Percentiles rank a stretch among this genome's conserved stretches.
phyloP scores from a whole-genome alignment of 345 rosid species.

The Corymbia maculata region DNA sequence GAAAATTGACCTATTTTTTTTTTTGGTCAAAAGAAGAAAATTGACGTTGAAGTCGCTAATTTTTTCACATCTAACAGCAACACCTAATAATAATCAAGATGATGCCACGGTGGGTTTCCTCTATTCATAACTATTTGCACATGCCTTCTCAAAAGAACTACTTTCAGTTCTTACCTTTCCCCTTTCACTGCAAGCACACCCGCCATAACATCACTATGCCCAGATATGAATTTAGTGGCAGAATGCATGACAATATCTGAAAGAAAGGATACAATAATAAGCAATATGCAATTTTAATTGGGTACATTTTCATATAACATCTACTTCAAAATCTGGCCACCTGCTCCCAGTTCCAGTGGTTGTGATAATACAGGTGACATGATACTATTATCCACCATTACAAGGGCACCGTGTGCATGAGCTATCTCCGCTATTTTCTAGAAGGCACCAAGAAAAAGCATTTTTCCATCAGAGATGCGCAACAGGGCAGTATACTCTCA shows the following conservation, averaged over 20 bases:
- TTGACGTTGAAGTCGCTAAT: not conserved
- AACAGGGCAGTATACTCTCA: not conserved
- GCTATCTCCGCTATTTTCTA: conserved; percentile 85
- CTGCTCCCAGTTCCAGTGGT: conserved; percentile 95
- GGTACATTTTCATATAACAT: not conserved
- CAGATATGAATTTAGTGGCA: conserved; percentile 87
- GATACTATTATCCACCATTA: conserved; percentile 90
- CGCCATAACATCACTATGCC: conserved; percentile 96
- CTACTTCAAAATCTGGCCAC: conserved; percentile 10
- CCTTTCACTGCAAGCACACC: conserved; percentile 95
- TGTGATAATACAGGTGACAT: conserved; percentile 86
- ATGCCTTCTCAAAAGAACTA: not conserved
- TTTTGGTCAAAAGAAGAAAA: not conserved
- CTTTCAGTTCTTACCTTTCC: conserved; percentile 43
- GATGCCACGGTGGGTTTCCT: not conserved
- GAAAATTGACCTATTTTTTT: not conserved
- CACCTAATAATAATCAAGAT: not conserved
- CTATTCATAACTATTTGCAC: not conserved
- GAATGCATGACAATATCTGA: conserved; percentile 97
- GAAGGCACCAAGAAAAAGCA: not conserved
- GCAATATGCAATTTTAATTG: not conserved
- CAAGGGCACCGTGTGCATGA: conserved; percentile 69
- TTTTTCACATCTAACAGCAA: not conserved
- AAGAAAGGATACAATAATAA: not conserved
- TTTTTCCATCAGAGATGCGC: not conserved